Percentiles rank a stretch among this genome's conserved stretches.
Conservation (phyloP, 495 filamentous ascomycete species). For the Delitschia confertaspora region DNA sequence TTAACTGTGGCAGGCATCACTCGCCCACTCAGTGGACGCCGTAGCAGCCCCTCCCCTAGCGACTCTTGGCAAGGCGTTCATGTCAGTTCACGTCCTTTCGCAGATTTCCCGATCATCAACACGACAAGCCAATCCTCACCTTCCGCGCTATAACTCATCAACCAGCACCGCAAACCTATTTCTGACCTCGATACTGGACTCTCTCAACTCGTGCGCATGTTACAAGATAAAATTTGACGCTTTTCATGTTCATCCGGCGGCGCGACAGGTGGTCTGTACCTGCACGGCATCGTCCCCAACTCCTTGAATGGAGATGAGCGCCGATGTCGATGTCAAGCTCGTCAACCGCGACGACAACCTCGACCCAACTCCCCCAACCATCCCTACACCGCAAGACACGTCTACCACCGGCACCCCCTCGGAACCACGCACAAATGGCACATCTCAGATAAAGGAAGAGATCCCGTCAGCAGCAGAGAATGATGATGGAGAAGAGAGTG, state of each 20-base stretch:
- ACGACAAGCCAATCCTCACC: constrained; percentile 19
- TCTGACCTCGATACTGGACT: constrained; percentile 51
- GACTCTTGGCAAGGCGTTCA: no score
- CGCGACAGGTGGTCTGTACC: constrained; percentile 52
- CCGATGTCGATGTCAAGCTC: constrained; percentile 6
- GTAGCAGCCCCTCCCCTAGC: no score
- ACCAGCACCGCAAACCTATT: constrained; percentile 8
- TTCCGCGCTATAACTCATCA: constrained; percentile 36
- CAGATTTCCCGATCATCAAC: constrained; percentile 12
- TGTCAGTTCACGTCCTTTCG: no score
- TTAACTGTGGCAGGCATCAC: no score
- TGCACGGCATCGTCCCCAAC: constrained; percentile 5
- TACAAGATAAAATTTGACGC: constrained; percentile 55
- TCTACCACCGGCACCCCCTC: not conserved
- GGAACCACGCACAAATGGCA: constrained; percentile 7
- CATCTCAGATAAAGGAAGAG: constrained; percentile 5
- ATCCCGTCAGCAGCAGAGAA: constrained; percentile 6
- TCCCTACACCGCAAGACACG: constrained; percentile 4
- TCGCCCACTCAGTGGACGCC: no score
- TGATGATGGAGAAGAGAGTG: constrained; percentile 36
- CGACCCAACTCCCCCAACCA: constrained; percentile 8
- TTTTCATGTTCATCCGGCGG: constrained; percentile 56
- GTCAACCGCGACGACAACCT: constrained; percentile 14
- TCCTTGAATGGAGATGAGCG: constrained; percentile 15
- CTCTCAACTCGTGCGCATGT: constrained; percentile 44